Base-by-base conservation (phyloP, 768 basidiomycete species). In the Termitomyces sp. region DNA sequence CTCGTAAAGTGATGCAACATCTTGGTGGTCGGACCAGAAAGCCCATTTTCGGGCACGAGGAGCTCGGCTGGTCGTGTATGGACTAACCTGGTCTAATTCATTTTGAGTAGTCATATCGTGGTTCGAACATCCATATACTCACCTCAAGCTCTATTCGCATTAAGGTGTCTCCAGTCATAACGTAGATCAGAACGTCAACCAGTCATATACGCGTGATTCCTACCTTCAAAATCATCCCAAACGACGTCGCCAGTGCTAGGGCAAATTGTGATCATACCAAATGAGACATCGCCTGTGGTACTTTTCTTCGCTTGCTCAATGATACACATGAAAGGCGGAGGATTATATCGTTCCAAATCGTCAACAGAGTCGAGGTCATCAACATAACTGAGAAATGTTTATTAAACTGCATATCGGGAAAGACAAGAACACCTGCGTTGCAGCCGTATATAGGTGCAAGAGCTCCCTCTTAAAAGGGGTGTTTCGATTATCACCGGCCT, bases 111-210 rank as follows among this genome's bases (percentile, higher is more conserved):
- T 32, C 17, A 31, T 29, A n/a, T 43, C 14, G 31, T 23, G 19
- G 7, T 17, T 14, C 12, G 9, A 12, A 45, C 27, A 29, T 16
- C 19, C 40, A 14, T 9, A 5, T 23, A 38, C 74, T 41, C 48
- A 89, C 92, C 77, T 97, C 95, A 2, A 97, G 82, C 69, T 98
- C 95, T 8, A 87, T 85, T 12, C 95, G 82, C 85, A 97, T 91
- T 32, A 84, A 71, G 2, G 82, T 83, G 69, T 97, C 94, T 89
- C 64, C 62, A 43, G 35, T 19, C 49, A n/a, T 6, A 8, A 32
- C 49, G 38, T 38, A 7, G 37, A 27, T n/a, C 25, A 25, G 50
- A 19, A 2, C 11, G 29, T 1, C 37, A 27, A 40, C 14, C 25
- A 55, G 7, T 16, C 19, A 31, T 27, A 16, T 1, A n/a, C n/a